These are phyloP conservation scores for Microdochium trichocladiopsis DNA, from an alignment of 2,329 filamentous ascomycete genomes.

Conservation along the genomic window DNA sequence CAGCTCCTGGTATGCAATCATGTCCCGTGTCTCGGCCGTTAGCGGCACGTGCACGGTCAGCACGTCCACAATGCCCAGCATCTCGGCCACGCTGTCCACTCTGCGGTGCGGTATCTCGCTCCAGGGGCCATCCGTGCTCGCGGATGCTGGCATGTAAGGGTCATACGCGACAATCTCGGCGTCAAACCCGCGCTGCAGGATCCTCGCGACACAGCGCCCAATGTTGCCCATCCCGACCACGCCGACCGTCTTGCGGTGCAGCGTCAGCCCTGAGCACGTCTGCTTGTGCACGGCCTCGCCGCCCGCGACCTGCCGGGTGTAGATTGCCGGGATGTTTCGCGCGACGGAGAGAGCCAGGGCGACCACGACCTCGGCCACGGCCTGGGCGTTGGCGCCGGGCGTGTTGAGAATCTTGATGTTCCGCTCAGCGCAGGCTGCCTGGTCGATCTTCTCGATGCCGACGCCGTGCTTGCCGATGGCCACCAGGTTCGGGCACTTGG, in stretches of 20 bases:
- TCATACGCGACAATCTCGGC: constrained; percentile 26
- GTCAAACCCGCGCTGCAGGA: constrained; percentile 27
- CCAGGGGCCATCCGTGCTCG: constrained; percentile 20
- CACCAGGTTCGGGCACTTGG: constrained; percentile 23
- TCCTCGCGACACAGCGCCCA: constrained; percentile 23
- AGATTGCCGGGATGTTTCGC: constrained; percentile 21
- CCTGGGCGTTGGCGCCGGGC: constrained; percentile 33
- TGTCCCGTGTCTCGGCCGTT: constrained; percentile 18
- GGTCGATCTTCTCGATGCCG: constrained; percentile 38
- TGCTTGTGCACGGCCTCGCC: constrained; percentile 25
- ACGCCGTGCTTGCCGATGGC: constrained; percentile 40
- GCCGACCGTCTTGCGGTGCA: constrained; percentile 25
- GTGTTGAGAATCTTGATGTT: constrained; percentile 37
- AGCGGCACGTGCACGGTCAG: constrained; percentile 29
- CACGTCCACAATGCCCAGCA: constrained; percentile 23
- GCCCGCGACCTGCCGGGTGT: constrained; percentile 18
- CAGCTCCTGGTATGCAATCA: constrained; percentile 24
- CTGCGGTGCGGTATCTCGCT: constrained; percentile 19
- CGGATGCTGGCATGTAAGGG: constrained; percentile 20
- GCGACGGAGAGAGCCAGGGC: constrained; percentile 26
- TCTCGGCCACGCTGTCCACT: constrained; percentile 20
- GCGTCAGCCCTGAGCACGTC: constrained; percentile 26
- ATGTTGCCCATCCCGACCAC: constrained; percentile 32
- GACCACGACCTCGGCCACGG: constrained; percentile 31
- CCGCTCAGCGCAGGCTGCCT: constrained; percentile 24